Base-by-base conservation (phyloP, 495 filamentous ascomycete species). In the Hypoxylon fragiforme region DNA sequence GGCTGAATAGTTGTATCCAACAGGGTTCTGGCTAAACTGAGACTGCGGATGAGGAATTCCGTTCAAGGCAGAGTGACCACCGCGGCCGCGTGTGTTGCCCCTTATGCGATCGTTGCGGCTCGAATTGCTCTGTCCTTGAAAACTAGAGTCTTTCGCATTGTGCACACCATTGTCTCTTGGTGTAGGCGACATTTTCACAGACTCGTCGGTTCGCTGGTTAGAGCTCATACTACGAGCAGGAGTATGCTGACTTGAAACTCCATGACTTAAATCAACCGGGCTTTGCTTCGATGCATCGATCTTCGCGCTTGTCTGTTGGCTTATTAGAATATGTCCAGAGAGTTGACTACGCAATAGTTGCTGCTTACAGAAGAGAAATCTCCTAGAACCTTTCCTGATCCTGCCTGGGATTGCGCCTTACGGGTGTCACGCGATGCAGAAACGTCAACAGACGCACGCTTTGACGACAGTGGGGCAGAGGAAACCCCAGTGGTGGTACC, bases 361-460 rank as follows among this genome's bases (percentile, higher is more conserved):
- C 24, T 9, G 60, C 65, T 37, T 68, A 68, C 65, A 13, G 53
- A 50, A 16, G 28, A 15, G 6, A 31, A 14, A 7, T 68, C 62
- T 31, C 62, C 63, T 2, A 35, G 30, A 13, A 35, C 1, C 19
- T 52, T 63, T 8, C 37, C 51, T 30, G 57, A 9, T 22, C 54
- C 59, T 38, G 26, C 24, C 18, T 62, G 64, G 9, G 55, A 9
- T 14, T 52, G 39, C 9, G 35, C 39, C 55, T 63, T 65, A 3
- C 65, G 60, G 20, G 34, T 30, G 44, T 82, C 75, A 15, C 74
- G 73, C 16, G 66, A 44, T 7, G 54, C 35, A 11, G 72, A 57
- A 2, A 69, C 71, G 19, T 81, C 79, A 44, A 70, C 70, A 28
- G 72, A 75, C 24, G 67, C 69, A 53, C 79, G 73, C 62, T 84